These are phyloP conservation scores for Colletotrichum tofieldiae DNA, from an alignment of 2,329 filamentous ascomycete genomes.

Conservation along the genomic window DNA sequence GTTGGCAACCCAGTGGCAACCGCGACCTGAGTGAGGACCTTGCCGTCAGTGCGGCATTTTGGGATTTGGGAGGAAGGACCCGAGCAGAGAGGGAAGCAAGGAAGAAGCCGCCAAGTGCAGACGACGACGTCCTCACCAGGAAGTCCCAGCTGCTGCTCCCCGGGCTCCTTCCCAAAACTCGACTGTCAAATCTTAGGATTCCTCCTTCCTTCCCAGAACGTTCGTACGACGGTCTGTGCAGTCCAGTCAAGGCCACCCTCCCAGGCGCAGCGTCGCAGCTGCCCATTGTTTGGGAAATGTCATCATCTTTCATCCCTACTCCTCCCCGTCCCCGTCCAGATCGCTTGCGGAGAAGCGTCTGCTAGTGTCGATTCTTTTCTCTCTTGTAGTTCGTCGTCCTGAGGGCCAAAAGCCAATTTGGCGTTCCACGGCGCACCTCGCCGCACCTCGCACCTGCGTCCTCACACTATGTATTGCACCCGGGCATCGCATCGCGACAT, in stretches of 20 bases:
- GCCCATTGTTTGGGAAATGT: slow-evolving; percentile 19
- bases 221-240: slow-evolving; percentile 23
- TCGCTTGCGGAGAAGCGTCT: slow-evolving; percentile 37
- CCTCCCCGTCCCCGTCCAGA: slow-evolving; percentile 13
- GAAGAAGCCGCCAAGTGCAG: not conserved
- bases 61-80: not conserved
- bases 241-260: not conserved
- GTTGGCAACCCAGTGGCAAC: not conserved
- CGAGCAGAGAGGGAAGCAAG: not conserved
- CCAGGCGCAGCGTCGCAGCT: not conserved
- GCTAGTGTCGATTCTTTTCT: slow-evolving; percentile 19
- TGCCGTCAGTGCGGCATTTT: slow-evolving; percentile 29
- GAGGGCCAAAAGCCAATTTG: not conserved
- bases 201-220: slow-evolving; percentile 33
- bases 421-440: slow-evolving; percentile 3
- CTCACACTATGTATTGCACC: not conserved
- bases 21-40: not conserved
- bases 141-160: not conserved
- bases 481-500: not conserved
- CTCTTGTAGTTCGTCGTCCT: not conserved
- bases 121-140: not conserved
- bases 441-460: slow-evolving; percentile 1
- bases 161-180: slow-evolving; percentile 7
- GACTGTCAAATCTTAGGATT: slow-evolving; percentile 18
- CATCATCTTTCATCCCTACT: slow-evolving; percentile 24